Evolutionary conservation across 2,329 filamentous ascomycete genomes (phyloP), one percentile per base, ranked within the genome.

Genomic region (Fusarium falciforme): DNA sequence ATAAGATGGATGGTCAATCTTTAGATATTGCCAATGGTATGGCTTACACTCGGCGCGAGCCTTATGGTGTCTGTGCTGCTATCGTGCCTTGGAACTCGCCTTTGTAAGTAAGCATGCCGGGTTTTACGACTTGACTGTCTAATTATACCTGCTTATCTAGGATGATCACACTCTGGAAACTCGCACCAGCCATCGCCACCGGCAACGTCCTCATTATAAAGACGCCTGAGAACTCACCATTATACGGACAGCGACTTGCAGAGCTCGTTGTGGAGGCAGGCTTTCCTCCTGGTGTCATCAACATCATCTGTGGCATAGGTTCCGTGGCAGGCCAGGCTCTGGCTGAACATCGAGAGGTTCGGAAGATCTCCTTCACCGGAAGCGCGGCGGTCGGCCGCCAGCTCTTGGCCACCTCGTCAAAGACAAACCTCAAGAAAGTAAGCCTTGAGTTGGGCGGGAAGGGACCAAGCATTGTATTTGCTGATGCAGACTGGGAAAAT

Each of bases 1-100:
- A 96, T 86, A 96, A 96, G 89, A 90, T 95, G 70, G 88, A 91
- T 82, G 94, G 94, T 79, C 93, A 94, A 85, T 92, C 93, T 52
- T 90, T 95, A 72, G 93, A 95, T 77, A 93, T 93, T 72, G 86
- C 88, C 76, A 87, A 89, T 55, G 91, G 93, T 66, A 92, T 91
- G 80, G 71, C 71, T 93, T 95, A 85, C 91, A 93, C 85, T 94
- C 95, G 86, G 93, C 92, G 68, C 93, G 84, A 94, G 79, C 92
- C 92, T 2, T 84, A 94, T 38, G 92, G 93, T 47, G 92, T 94
- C 1, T 92, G 92, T 68, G 92, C 87, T 2, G 85, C 85, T 78
- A 93, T 94, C 64, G 93, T 93, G 63, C 91, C 92, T 0, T 94
- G 92, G 92, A 94, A 94, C 80, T 93, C 91, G 70, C 92, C 92